Conservation (phyloP, 495 filamentous ascomycete species). For the Aspergillus affinis region DNA sequence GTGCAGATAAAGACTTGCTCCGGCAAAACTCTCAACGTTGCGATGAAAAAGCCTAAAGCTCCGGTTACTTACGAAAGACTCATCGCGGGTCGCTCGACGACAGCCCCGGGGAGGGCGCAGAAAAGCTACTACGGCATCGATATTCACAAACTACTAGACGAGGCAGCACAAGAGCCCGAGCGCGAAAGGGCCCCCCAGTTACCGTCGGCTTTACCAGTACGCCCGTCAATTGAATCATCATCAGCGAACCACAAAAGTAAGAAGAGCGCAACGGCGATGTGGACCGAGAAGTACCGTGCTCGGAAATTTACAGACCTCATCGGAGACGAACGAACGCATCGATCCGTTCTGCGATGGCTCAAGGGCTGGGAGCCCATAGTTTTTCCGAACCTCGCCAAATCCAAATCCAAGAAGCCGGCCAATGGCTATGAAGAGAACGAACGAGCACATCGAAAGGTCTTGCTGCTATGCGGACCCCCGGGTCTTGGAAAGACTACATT, state of each 20-base stretch:
- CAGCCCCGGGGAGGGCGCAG: conserved; percentile 68
- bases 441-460: conserved; percentile 75
- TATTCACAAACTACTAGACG: conserved; percentile 77
- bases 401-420: conserved; percentile 44
- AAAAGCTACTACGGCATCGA: conserved; percentile 89
- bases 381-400: conserved; percentile 68
- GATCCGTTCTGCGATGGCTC: conserved; percentile 87
- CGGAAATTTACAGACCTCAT: conserved; percentile 88
- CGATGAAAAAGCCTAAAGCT: conserved; percentile 45
- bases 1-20: conserved; percentile 63
- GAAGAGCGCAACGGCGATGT: conserved; percentile 55
- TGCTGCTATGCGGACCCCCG: conserved; percentile 86
- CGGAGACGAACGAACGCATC: conserved; percentile 92
- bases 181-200: conserved; percentile 36
- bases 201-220: conserved; percentile 21
- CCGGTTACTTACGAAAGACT: conserved; percentile 64
- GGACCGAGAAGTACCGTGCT: conserved; percentile 91
- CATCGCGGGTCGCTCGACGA: conserved; percentile 66
- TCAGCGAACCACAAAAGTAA: conserved; percentile 33
- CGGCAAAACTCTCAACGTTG: conserved; percentile 59
- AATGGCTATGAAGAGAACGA: conserved; percentile 55
- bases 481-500: conserved; percentile 95
- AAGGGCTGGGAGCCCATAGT: conserved; percentile 93
- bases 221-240: conserved; percentile 38
- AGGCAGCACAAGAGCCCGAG: conserved; percentile 50